Conservation (phyloP, 768 basidiomycete genomes). For the Lentinus brumalis region DNA sequence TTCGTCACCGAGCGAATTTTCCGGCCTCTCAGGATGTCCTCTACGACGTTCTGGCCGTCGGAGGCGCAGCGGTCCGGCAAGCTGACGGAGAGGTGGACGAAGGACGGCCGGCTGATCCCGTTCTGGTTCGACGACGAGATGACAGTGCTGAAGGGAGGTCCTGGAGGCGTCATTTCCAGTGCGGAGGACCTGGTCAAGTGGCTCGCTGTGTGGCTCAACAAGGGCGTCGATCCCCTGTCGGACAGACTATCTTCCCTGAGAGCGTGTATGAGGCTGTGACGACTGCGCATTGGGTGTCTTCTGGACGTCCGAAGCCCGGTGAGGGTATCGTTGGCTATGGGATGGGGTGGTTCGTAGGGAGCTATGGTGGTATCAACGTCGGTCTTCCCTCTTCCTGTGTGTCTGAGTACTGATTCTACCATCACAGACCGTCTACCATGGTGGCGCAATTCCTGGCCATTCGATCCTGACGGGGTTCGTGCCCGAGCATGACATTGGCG, state of each 20-base stretch:
- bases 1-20: slow-evolving; percentile 48
- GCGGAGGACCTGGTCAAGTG: slow-evolving; percentile 48
- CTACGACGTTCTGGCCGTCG: slow-evolving; percentile 40
- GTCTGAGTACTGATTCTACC: no score
- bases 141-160: slow-evolving; percentile 34
- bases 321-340: slow-evolving; percentile 42
- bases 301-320: slow-evolving; percentile 7
- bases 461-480: slow-evolving; percentile 36
- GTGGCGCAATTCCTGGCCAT: slow-evolving; percentile 40
- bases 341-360: slow-evolving; percentile 43
- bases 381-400: neutral
- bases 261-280: slow-evolving; percentile 36
- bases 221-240: slow-evolving; percentile 35
- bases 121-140: slow-evolving; percentile 35
- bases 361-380: slow-evolving; percentile 45
- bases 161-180: slow-evolving; percentile 47
- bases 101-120: slow-evolving; percentile 36
- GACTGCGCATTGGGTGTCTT: slow-evolving; percentile 33
- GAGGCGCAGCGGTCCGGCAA: slow-evolving; percentile 37
- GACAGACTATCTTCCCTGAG: slow-evolving; percentile 37
- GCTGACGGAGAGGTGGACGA: slow-evolving; percentile 37
- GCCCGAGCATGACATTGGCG: slow-evolving; percentile 39
- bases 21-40: slow-evolving; percentile 41
- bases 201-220: slow-evolving; percentile 39
- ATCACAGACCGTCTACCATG: slow-evolving; percentile 38